Evolutionary conservation across 2,329 filamentous ascomycete species (phyloP).

Genomic region (Leptoxyphium fumago): DNA sequence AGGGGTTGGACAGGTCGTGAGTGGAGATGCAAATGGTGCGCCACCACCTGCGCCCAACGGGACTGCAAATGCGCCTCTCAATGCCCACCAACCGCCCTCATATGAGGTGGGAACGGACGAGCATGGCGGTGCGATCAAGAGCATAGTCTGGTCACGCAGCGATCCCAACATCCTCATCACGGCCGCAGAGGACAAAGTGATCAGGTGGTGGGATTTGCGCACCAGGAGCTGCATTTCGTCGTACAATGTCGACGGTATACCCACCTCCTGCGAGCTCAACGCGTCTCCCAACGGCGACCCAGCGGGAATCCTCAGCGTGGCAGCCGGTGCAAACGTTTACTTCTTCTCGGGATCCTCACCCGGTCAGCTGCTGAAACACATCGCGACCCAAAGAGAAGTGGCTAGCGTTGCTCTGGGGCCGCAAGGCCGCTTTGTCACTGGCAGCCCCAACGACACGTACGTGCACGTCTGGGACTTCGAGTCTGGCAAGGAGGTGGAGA

Average conservation of each 20-base stretch:
- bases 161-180: constrained; percentile 78
- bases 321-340: constrained; percentile 86
- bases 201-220: constrained; percentile 89
- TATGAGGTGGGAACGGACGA: constrained; percentile 80
- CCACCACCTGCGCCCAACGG: constrained; percentile 4
- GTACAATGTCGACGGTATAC: constrained; percentile 65
- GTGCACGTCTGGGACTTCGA: constrained; percentile 89
- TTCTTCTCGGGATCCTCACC: constrained; percentile 71
- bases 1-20: constrained; percentile 2
- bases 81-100: constrained; percentile 30
- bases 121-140: constrained; percentile 83
- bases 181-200: constrained; percentile 74
- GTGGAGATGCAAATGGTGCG: constrained; percentile 3
- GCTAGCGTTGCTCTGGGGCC: constrained; percentile 76
- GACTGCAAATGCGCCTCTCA: constrained; percentile 1
- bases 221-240: constrained; percentile 61
- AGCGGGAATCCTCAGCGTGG: constrained; percentile 64
- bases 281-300: constrained; percentile 45
- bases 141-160: constrained; percentile 68
- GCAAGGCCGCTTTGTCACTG: constrained; percentile 72
- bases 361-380: constrained; percentile 58
- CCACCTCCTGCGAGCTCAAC: constrained; percentile 85
- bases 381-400: constrained; percentile 68
- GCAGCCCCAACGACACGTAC: constrained; percentile 87
- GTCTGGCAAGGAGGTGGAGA: constrained; percentile 67